Conservation (phyloP, 768 basidiomycete species). For the Suillus luteus region DNA sequence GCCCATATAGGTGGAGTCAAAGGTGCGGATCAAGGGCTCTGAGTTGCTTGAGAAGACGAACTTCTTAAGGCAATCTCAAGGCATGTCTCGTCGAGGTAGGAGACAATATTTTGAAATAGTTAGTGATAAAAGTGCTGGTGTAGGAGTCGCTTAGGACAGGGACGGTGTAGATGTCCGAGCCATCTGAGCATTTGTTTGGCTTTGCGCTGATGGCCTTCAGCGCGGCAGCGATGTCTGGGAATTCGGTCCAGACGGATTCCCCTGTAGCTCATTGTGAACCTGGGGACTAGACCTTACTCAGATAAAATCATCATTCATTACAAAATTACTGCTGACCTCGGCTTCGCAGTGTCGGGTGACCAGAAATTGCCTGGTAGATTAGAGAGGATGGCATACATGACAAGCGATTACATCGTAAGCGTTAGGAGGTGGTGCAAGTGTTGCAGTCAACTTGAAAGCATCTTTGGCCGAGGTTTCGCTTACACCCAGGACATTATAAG, state of each 20-base stretch:
- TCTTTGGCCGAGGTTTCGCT: neutral
- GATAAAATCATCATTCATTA: neutral
- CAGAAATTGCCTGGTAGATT: constrained; percentile 31
- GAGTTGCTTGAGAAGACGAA: constrained; percentile 26
- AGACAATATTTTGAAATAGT: constrained; percentile 34
- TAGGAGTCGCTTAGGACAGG: constrained; percentile 38
- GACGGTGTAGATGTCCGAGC: constrained; percentile 29
- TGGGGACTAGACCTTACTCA: constrained; percentile 5
- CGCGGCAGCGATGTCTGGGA: constrained; percentile 42
- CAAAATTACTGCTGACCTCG: constrained; percentile 30
- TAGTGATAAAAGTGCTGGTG: constrained; percentile 28
- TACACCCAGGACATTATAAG: neutral
- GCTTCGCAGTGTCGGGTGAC: constrained; percentile 41
- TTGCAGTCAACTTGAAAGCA: neutral
- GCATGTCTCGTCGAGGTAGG: constrained; percentile 38
- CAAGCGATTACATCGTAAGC: constrained; percentile 27
- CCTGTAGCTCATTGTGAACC: constrained; percentile 36
- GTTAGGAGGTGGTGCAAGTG: neutral
- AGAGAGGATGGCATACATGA: constrained; percentile 40
- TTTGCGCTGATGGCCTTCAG: constrained; percentile 38
- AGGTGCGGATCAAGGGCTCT: constrained; percentile 24
- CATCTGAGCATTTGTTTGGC: constrained; percentile 21
- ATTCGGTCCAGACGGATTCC: constrained; percentile 48
- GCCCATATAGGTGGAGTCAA: constrained; percentile 13
- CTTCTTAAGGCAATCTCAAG: constrained; percentile 33